Evolutionary conservation across 495 filamentous ascomycete genomes (phyloP).

Genomic region (Aspergillus coremiiformis): DNA sequence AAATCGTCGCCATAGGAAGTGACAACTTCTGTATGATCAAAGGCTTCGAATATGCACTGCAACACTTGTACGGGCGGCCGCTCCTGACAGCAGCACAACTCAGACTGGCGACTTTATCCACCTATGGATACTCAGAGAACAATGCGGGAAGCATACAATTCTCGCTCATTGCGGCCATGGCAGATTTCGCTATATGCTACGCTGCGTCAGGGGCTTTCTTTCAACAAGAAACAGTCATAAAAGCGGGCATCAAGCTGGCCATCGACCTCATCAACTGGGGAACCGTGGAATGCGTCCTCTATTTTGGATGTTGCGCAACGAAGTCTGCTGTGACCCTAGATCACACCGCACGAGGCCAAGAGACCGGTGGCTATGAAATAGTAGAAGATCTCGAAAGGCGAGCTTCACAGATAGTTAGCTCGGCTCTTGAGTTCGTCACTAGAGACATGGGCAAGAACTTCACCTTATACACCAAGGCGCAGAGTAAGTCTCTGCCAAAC

Average conservation of each 20-base stretch:
- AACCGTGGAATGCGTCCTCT: slow-evolving; percentile 23
- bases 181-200: slow-evolving; percentile 27
- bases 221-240: slow-evolving; percentile 10
- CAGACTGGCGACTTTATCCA: slow-evolving; percentile 2
- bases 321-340: slow-evolving; percentile 15
- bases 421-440: slow-evolving; percentile 18
- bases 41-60: slow-evolving; percentile 22
- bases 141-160: slow-evolving; percentile 1
- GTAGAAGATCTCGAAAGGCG: neutral
- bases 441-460: slow-evolving; percentile 13
- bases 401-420: slow-evolving; percentile 12
- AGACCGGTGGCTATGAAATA: neutral
- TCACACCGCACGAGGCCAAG: neutral
- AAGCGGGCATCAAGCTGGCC: slow-evolving; percentile 23
- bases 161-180: slow-evolving; percentile 14
- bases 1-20: slow-evolving; percentile 13
- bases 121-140: slow-evolving; percentile 12
- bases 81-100: slow-evolving; percentile 8
- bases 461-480: slow-evolving; percentile 16
- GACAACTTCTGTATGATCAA: slow-evolving; percentile 15
- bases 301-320: slow-evolving; percentile 16
- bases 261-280: slow-evolving; percentile 20
- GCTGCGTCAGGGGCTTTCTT: slow-evolving; percentile 26
- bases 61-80: slow-evolving; percentile 22
- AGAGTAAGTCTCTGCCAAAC: slow-evolving; percentile 12